Base-by-base conservation (phyloP, 2,329 filamentous ascomycete species). In the Sporothrix mexicana region DNA sequence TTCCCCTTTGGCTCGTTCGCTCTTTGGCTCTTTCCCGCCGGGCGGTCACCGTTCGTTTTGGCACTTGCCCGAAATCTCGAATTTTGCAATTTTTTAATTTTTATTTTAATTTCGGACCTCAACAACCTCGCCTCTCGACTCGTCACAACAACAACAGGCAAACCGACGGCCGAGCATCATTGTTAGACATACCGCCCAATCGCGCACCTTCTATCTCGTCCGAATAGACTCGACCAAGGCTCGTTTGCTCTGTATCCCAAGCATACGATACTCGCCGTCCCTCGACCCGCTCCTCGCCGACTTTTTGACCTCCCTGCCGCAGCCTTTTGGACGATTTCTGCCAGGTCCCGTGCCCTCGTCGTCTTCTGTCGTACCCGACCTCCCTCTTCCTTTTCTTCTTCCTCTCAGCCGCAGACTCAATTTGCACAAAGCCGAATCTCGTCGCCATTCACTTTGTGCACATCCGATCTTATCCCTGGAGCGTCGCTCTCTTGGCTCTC, bases 31-130 rank as follows among this genome's bases (percentile, higher is more conserved):
- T 47, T 68, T 68, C 36, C 51, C 45, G 61, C 61, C 12, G 67
- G 49, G 49, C 66, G 49, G 47, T 69, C 66, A 69, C 45, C 49
- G 45, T 69, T 67, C 30, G 30, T 36, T 36, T 36, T 36, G 30
- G 59, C 59, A 62, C 61, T 45, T 47, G 41, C 68, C 68, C 68
- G 47, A 70, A 70, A 70, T 70, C 68, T 70, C 68, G 68, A 55
- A 70, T 70, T 70, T 68, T 70, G 59, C 68, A 20, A 47, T 30
- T 59, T 70, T 70, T 70, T 70, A 49, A 49, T 59, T 47, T 70
- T 59, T 55, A 47, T 61, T 70, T 61, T 70, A 70, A 30, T 70
- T 49, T 70, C 55, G 20, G 43, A 70, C 68, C 55, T 70, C 68
- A 47, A 70, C 68, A 30, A 70, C 68, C n/a, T 55, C 20, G 30